Base-by-base conservation (phyloP, 148 eudicot genomes). In the Rhododendron vialii region DNA sequence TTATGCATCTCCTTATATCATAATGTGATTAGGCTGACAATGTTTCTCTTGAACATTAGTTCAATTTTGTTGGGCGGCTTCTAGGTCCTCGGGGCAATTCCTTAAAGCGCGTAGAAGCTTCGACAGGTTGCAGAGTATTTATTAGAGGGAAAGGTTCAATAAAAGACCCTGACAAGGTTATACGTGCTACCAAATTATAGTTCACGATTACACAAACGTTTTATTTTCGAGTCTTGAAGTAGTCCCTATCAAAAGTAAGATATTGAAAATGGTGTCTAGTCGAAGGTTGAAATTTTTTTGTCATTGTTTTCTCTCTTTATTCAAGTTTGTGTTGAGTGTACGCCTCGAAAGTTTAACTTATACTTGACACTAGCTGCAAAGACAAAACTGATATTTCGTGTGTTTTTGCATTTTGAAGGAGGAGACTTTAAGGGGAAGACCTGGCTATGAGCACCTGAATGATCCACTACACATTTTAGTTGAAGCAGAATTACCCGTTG, bases 41-140 rank as follows among this genome's bases (percentile, higher is more conserved):
- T 33, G n/a, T 51, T 14, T 87, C 20, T 84, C 77, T 59, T 81
- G 80, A 71, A 78, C 73, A 50, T 75, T 77, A 90, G 93, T 91
- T 90, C 90, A 91, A 91, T 79, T 91, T 91, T 84, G 93, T 91
- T 76, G 93, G 93, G 79, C 84, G 93, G 84, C 90, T 91, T 82
- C 83, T 91, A 84, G 93, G 93, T 82, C 93, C 93, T 61, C 89
- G 93, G 17, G 93, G 92, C 48, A 91, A 91, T 87, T 91, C 92
- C 50, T 83, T 90, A 57, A 91, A 91, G 90, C 89, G 93, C 18
- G 92, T 91, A 83, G 93, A 91, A 90, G 90, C 92, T 74, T 87
- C 92, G 10, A 91, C 93, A 57, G 93, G 92, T 41, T 91, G 93
- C 82, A 90, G 93, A 61, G 91, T 91, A 30, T 91, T 88, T 69